Evolutionary conservation across 805 yeast species (phyloP).

Genomic region (Schwanniomyces occidentalis): DNA sequence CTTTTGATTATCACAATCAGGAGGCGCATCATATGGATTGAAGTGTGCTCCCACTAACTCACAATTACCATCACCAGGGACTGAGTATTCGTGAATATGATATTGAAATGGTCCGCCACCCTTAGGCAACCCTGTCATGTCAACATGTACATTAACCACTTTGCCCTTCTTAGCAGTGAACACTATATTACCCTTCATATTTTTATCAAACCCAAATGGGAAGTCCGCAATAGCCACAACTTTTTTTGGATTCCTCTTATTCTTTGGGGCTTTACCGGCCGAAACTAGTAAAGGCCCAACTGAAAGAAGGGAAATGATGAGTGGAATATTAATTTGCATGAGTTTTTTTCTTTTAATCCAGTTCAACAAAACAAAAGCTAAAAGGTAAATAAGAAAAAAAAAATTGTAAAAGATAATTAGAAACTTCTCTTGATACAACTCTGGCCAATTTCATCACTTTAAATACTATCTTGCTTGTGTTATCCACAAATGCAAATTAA

Average conservation of each 20-base stretch:
- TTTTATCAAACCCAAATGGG: constrained; percentile 42
- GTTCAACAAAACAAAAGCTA: too few species aligned
- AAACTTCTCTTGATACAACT: not conserved
- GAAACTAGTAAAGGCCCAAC: not conserved
- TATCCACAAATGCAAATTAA: constrained; percentile 3
- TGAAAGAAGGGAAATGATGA: constrained; percentile 5
- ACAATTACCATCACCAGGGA: constrained; percentile 51
- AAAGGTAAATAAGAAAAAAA: too few species aligned
- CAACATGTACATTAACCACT: constrained; percentile 65
- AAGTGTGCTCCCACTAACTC: constrained; percentile 57
- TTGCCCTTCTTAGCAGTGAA: constrained; percentile 59
- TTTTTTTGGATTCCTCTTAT: constrained; percentile 48
- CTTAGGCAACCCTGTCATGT: constrained; percentile 67
- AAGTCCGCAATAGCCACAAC: constrained; percentile 60
- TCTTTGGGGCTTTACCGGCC: constrained; percentile 52
- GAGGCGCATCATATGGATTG: constrained; percentile 61
- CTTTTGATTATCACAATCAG: constrained; percentile 49
- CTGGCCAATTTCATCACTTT: not conserved
- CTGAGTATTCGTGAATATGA: constrained; percentile 63
- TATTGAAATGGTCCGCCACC: constrained; percentile 68
- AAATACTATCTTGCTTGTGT: not conserved
- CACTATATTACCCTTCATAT: constrained; percentile 54
- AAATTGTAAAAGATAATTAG: not conserved
- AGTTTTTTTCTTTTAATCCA: not conserved
- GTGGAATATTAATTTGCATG: constrained; percentile 6